Base-by-base conservation (phyloP, 306 rosid species). In the Lathyrus tuberosus region DNA sequence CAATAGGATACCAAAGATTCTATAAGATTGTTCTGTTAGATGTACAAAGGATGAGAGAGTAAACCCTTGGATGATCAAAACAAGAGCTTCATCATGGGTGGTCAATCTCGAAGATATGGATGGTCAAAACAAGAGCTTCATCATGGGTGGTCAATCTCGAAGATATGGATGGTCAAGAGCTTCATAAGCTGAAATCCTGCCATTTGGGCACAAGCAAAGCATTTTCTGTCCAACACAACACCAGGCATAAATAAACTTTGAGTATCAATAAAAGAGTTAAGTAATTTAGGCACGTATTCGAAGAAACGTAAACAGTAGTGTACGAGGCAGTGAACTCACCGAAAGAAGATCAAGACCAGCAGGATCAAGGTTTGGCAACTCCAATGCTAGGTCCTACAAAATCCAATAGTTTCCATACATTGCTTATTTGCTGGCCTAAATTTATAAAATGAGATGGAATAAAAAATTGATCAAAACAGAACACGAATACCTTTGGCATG, bases 171-270 rank as follows among this genome's bases (percentile, higher is more conserved):
- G 78, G 14, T 13, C 2, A 65, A 54, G 14, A 54, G 78, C 78
- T 15, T 74, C 67, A 17, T 30, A 40, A 42, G 72, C 78, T 65
- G 78, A 56, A 42, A 74, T 65, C 47, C 72, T 65, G 0, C 16
- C 0, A 10, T 17, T 28, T 65, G 78, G 71, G 61, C 42, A 64
- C 8, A 20, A 13, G 16, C 72, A 54, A 30, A 74, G 49, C 78
- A 74, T 17, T 74, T 42, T 74, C 72, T 74, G 72, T 47, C 26
- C 72, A 74, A 65, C 72, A 65, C 11, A 64, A 41, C 48, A 28
- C 30, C 6, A 0, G 4, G n/a, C 13, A 63, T 43, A 6, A 16
- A 46, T 15, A 16, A 54, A 53, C 35, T 1, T 24, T 14, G 28
- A 54, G 8, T n/a, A 14, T 53, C 60, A 53, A 53, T 10, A 24